Conservation (phyloP, 768 basidiomycete species). For the Rhodosporidiobolus odoratus region DNA sequence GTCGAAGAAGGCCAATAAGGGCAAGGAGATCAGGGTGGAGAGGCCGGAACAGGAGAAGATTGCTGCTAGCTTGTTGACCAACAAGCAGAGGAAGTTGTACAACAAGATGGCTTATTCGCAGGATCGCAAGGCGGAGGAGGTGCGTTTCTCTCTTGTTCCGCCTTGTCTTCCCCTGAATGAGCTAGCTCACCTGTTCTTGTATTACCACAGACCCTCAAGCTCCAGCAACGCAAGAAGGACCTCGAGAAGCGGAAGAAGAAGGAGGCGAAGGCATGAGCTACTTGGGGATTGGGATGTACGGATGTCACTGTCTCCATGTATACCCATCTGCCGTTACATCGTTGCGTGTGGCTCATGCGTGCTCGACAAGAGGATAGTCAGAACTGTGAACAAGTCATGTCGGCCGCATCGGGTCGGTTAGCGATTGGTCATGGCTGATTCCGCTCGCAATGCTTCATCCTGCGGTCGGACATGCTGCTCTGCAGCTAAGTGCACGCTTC, state of each 20-base stretch:
- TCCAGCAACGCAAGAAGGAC: conserved; percentile 37
- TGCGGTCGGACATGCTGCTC: no score
- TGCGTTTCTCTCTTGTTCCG: conserved; percentile 37
- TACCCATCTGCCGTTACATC: not conserved
- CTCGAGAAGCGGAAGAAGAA: conserved; percentile 39
- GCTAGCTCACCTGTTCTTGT: not conserved
- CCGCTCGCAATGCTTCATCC: no score
- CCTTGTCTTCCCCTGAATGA: not conserved
- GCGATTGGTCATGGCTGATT: no score
- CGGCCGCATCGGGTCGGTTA: no score
- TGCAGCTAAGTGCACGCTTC: no score
- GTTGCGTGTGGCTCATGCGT: not conserved
- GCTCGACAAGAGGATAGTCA: no score
- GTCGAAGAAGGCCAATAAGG: conserved; percentile 25
- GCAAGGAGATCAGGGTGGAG: conserved; percentile 22
- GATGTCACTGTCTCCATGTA: not conserved
- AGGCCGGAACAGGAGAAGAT: conserved; percentile 47
- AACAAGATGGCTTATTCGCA: conserved; percentile 51
- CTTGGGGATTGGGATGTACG: not conserved
- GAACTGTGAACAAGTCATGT: no score
- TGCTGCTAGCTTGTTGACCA: conserved; percentile 50
- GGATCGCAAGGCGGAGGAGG: conserved; percentile 48
- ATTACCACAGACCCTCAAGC: conserved; percentile 28
- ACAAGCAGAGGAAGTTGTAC: conserved; percentile 50
- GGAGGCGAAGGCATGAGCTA: conserved; percentile 2